Evolutionary conservation across 2,329 filamentous ascomycete genomes (phyloP).

Genomic region (Cytospora paraplurivora): DNA sequence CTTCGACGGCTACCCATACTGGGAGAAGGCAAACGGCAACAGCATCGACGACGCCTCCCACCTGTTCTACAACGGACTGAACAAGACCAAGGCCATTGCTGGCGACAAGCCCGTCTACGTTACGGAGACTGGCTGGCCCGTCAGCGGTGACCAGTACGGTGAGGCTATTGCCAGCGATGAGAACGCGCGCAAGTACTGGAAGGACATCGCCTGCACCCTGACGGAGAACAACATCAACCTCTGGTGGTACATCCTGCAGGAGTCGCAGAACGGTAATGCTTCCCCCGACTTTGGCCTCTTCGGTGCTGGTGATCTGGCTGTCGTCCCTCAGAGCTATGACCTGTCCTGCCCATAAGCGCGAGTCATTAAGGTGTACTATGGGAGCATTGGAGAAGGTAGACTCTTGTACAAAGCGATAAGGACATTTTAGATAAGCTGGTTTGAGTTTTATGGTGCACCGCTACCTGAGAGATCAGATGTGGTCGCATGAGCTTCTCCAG

Average conservation of each 20-base stretch:
- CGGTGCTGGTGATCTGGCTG: conserved; percentile 38
- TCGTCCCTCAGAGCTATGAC: conserved; percentile 35
- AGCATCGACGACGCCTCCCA: conserved; percentile 55
- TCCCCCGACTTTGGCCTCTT: conserved; percentile 41
- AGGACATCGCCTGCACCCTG: conserved; percentile 26
- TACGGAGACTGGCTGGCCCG: conserved; percentile 30
- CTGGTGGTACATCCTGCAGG: conserved; percentile 43
- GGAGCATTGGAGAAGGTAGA: neutral
- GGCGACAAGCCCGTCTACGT: conserved; percentile 30
- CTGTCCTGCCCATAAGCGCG: conserved; percentile 36
- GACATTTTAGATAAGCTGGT: too few species aligned
- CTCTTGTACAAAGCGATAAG: neutral
- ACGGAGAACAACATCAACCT: conserved; percentile 35
- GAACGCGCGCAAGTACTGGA: conserved; percentile 29
- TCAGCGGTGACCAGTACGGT: conserved; percentile 20
- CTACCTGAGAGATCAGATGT: too few species aligned
- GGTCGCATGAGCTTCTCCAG: too few species aligned
- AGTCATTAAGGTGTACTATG: conserved; percentile 16
- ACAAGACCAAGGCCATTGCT: conserved; percentile 48
- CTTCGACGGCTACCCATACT: conserved; percentile 68
- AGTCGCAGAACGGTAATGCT: conserved; percentile 40
- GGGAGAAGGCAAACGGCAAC: conserved; percentile 59
- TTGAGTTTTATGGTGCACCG: too few species aligned
- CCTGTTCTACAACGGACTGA: conserved; percentile 56
- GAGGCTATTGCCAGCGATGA: conserved; percentile 21